Conservation (phyloP, 352 stramenopile genomes). For the Peronosclerospora sorghi region DNA sequence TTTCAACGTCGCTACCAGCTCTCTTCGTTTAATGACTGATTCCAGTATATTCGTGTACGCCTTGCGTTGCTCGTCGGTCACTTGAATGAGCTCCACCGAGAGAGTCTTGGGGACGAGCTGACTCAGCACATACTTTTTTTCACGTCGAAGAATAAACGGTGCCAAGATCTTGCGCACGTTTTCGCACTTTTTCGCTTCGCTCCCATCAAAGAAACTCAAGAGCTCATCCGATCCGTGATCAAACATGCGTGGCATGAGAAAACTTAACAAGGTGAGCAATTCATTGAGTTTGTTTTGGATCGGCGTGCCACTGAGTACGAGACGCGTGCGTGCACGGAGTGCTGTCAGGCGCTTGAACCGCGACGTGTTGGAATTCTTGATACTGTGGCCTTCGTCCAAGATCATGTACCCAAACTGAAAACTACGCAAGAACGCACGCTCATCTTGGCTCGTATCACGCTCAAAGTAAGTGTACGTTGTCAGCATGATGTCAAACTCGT, state of each 20-base stretch:
- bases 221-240: constrained; percentile 73
- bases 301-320: constrained; percentile 81
- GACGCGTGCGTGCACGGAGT: constrained; percentile 51
- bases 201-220: constrained; percentile 73
- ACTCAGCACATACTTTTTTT: constrained; percentile 93
- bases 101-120: constrained; percentile 86
- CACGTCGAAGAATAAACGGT: constrained; percentile 94
- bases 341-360: constrained; percentile 84
- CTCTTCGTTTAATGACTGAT: constrained; percentile 52
- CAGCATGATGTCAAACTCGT: constrained; percentile 78
- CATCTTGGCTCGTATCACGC: constrained; percentile 69
- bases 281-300: constrained; percentile 88
- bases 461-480: constrained; percentile 91
- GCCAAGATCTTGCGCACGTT: constrained; percentile 90
- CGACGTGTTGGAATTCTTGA: constrained; percentile 87
- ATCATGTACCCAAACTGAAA: constrained; percentile 89
- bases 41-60: constrained; percentile 82
- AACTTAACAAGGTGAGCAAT: constrained; percentile 83
- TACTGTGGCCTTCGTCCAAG: constrained; percentile 89
- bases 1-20: constrained; percentile 31
- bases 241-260: constrained; percentile 89
- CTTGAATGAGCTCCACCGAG: constrained; percentile 72
- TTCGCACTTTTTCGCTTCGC: constrained; percentile 62
- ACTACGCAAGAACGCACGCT: constrained; percentile 64
- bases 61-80: constrained; percentile 58